Conservation (phyloP, 306 rosid species). For the Rosa persica region DNA sequence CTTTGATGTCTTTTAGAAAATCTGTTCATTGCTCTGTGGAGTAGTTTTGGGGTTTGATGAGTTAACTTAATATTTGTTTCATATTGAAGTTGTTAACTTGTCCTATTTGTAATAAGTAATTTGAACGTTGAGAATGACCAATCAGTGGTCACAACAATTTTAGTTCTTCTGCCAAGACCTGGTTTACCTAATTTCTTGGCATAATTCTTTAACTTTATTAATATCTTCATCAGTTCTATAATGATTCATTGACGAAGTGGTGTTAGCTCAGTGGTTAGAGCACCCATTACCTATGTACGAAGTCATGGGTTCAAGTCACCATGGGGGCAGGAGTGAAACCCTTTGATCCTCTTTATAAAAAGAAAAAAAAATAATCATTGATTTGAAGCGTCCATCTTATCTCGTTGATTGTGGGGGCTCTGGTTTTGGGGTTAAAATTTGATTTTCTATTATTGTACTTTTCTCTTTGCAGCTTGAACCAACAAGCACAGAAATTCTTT, state of each 20-base stretch:
- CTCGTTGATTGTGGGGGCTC: slow-evolving; percentile 18
- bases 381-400: slow-evolving; percentile 3
- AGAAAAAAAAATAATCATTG: too few relatives aligned
- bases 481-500: slow-evolving; percentile 77
- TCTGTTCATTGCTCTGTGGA: background rate
- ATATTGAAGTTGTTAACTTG: background rate
- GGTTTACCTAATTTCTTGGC: background rate
- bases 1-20: background rate
- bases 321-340: too few relatives aligned
- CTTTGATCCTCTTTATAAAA: too few relatives aligned
- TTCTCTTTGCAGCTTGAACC: slow-evolving; percentile 79
- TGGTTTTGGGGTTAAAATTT: slow-evolving; percentile 23
- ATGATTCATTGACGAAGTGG: too few relatives aligned
- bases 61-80: background rate
- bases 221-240: background rate
- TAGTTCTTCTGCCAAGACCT: background rate
- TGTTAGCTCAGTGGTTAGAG: too few relatives aligned
- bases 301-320: too few relatives aligned
- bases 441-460: slow-evolving; percentile 27
- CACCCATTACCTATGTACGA: too few relatives aligned
- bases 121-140: background rate
- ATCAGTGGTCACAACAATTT: background rate
- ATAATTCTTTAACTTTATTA: background rate
- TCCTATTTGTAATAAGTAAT: background rate
- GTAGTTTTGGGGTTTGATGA: background rate